Evolutionary conservation across 1,284 basidiomycete species (phyloP).

Genomic region (Irpex sp.): DNA sequence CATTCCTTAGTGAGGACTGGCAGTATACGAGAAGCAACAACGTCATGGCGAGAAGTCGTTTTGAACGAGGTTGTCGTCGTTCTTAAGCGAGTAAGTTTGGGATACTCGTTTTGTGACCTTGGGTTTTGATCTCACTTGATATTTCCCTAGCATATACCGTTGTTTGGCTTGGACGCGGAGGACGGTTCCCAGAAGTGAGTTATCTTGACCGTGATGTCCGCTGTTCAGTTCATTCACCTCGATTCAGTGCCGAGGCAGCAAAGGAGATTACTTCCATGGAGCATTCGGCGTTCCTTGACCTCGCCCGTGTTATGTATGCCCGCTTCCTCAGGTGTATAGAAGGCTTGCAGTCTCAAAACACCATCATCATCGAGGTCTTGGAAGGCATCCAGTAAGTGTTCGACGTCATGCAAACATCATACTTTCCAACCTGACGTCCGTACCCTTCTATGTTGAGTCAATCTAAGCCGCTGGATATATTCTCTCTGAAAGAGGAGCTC

Average conservation of each 20-base stretch:
- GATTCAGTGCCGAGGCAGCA: constrained; percentile 33
- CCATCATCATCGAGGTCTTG: constrained; percentile 60
- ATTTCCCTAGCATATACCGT: constrained; percentile 47
- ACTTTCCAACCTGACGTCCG: constrained; percentile 9
- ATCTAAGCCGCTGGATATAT: constrained; percentile 35
- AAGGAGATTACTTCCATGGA: constrained; percentile 64
- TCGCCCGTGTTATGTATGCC: constrained; percentile 62
- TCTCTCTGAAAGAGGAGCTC: constrained; percentile 54
- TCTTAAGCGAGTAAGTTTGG: constrained; percentile 50
- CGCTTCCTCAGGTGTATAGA: constrained; percentile 71
- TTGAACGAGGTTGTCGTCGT: constrained; percentile 63
- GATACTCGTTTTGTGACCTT: not conserved
- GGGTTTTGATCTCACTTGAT: not conserved
- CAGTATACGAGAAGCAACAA: constrained; percentile 65
- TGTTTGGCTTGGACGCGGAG: constrained; percentile 52
- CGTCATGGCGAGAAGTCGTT: constrained; percentile 77
- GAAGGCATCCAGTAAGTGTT: constrained; percentile 39
- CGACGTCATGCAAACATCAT: not conserved
- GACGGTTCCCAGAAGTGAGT: constrained; percentile 34
- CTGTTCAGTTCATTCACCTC: not conserved
- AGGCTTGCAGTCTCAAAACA: constrained; percentile 65
- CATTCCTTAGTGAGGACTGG: constrained; percentile 75
- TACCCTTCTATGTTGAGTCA: constrained; percentile 24
- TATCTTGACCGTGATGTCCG: not conserved
- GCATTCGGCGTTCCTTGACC: constrained; percentile 65